Percentiles rank a stretch among this genome's conserved stretches.
Conservation (phyloP, 2,329 filamentous ascomycete species). For the Macrophomina phaseolina region DNA sequence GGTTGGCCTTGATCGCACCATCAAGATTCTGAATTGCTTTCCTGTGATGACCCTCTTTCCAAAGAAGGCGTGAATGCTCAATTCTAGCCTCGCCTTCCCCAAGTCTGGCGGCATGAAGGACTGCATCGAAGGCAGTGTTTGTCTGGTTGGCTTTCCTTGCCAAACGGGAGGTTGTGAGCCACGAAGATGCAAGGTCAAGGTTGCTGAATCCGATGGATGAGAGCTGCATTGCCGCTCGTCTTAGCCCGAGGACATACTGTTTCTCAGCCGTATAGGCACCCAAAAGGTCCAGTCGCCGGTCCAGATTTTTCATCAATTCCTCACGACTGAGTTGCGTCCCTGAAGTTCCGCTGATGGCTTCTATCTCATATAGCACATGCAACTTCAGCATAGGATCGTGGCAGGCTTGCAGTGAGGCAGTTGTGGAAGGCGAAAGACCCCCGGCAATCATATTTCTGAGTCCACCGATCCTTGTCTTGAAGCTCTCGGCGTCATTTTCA, state of each 20-base stretch:
- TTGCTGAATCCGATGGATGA: slow-evolving; percentile 72
- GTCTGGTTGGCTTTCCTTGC: slow-evolving; percentile 84
- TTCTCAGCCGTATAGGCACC: slow-evolving; percentile 92
- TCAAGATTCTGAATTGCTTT: slow-evolving; percentile 94
- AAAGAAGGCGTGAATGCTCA: slow-evolving; percentile 89
- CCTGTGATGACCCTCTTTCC: slow-evolving; percentile 90
- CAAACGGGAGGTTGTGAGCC: slow-evolving; percentile 83
- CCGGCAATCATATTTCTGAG: slow-evolving; percentile 74
- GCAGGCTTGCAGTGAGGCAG: slow-evolving; percentile 79
- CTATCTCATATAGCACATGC: slow-evolving; percentile 86
- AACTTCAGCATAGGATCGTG: slow-evolving; percentile 86
- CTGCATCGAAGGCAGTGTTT: slow-evolving; percentile 90
- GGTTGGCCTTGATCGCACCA: slow-evolving; percentile 80
- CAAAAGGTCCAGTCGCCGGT: slow-evolving; percentile 82
- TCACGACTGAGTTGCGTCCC: slow-evolving; percentile 40
- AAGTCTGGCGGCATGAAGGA: slow-evolving; percentile 83
- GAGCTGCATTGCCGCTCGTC: slow-evolving; percentile 85
- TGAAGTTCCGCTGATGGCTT: slow-evolving; percentile 67
- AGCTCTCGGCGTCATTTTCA: slow-evolving; percentile 56
- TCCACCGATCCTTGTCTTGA: slow-evolving; percentile 64
- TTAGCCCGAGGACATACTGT: slow-evolving; percentile 86
- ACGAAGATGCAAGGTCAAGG: slow-evolving; percentile 78
- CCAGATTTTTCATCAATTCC: slow-evolving; percentile 60
- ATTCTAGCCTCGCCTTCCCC: slow-evolving; percentile 89
- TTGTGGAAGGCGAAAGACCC: slow-evolving; percentile 76